These are phyloP conservation scores for Zoysia matrella DNA, from an alignment of 202 grass and related monocot species.

Conservation along the genomic window DNA sequence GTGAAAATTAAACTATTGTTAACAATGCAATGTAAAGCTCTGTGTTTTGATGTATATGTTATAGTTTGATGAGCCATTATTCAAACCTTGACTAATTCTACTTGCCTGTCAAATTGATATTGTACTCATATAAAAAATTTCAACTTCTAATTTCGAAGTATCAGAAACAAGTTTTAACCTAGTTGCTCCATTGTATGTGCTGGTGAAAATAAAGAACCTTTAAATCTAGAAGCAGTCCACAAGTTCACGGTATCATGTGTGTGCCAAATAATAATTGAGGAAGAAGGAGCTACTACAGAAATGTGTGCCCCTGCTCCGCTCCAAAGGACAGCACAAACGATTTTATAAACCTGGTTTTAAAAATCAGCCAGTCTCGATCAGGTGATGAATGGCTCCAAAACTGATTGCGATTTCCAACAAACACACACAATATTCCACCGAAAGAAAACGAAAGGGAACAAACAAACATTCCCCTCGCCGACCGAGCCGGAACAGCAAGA, in stretches of 20 bases:
- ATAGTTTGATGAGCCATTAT: background rate
- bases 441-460: constrained; percentile 35
- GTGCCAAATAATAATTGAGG: background rate
- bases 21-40: constrained; percentile 28
- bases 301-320: constrained; percentile 5
- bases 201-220: background rate
- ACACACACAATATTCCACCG: constrained; percentile 31
- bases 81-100: constrained; percentile 9
- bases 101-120: background rate
- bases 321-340: constrained; percentile 7
- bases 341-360: constrained; percentile 26
- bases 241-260: background rate
- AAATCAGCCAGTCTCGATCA: constrained; percentile 43
- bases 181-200: background rate
- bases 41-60: background rate
- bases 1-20: constrained; percentile 35
- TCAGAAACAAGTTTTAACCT: background rate
- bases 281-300: background rate
- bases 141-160: too few relatives aligned
- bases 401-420: constrained; percentile 56
- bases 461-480: constrained; percentile 50
- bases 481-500: constrained; percentile 47
- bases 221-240: background rate
- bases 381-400: constrained; percentile 46
- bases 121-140: background rate